Evolutionary conservation across 139 green algal genomes (phyloP).

Genomic region (Klebsormidium nitens): DNA sequence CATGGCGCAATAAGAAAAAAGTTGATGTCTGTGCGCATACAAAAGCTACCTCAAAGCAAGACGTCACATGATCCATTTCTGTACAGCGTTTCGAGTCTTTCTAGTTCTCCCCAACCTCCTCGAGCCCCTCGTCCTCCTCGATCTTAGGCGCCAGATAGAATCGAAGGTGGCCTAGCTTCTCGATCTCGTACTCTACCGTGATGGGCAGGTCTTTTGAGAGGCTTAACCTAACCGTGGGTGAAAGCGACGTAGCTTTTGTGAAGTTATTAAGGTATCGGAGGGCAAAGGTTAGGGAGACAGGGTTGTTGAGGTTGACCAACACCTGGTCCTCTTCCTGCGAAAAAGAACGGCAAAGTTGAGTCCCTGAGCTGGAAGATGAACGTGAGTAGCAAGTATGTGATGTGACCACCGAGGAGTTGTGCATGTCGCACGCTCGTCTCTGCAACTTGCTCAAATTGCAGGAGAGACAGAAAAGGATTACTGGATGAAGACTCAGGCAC

Average conservation of each 20-base stretch:
- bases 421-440: no score
- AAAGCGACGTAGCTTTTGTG: constrained; percentile 72
- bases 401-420: no score
- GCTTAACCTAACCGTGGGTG: constrained; percentile 60
- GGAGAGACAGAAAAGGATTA: no score
- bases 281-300: constrained; percentile 87
- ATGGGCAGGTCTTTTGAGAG: constrained; percentile 86
- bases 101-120: background rate
- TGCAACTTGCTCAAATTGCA: no score
- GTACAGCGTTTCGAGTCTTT: background rate
- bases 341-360: no score
- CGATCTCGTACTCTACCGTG: constrained; percentile 84
- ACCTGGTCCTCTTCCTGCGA: constrained; percentile 67
- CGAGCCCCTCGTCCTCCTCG: constrained; percentile 68
- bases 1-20: no score
- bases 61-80: no score
- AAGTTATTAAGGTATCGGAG: constrained; percentile 96
- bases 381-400: no score
- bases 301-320: constrained; percentile 84
- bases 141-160: constrained; percentile 82
- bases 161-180: constrained; percentile 65
- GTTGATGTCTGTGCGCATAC: no score
- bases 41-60: no score
- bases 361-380: no score
- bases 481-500: no score